Evolutionary conservation across 108 stramenopile genomes (phyloP), one percentile per base, ranked within the genome.

Genomic region (Pelagomonas calceolata): DNA sequence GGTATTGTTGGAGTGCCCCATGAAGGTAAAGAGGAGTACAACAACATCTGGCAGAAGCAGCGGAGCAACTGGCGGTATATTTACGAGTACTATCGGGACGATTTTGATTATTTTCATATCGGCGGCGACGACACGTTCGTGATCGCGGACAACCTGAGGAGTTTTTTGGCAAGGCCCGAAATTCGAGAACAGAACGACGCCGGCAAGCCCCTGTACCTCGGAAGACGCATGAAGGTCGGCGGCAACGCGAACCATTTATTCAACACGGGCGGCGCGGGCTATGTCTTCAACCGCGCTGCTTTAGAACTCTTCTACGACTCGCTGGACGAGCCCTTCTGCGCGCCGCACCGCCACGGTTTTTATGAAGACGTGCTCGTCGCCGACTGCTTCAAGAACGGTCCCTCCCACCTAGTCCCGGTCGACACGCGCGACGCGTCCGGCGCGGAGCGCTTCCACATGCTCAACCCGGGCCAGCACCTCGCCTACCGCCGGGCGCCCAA

Each of bases 21-120:
- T 67, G 79, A 83, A 18, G 89, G 89, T 32, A 67, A 71, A 33
- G 89, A 90, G 75, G 34, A 70, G 39, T 90, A 90, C 66, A 73
- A 65, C 10, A 90, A 90, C 75, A 89, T 89, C 85, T 87, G 86
- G 86, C 84, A 84, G 78, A 89, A 89, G 70, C 73, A 85, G 0
- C 75, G 84, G 31, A 72, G 78, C 9, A 82, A 74, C 39, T 73
- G 75, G 75, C 67, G 75, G 7, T 76, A 79, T 36, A 51, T 75
- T 29, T 65, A 82, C 65, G 74, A 76, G 33, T 26, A 79, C 44
- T 82, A 82, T 66, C 33, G 70, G 30, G 12, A 79, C 21, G 78
- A 79, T 29, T 82, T 69, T 69, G 81, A 82, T 44, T 78, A 63
- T 64, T 82, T 79, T 36, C 68, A 64, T 36, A 17, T 82, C 66